Base-by-base conservation (phyloP, 23 red algal genomes). In the Agarophyton chilense region DNA sequence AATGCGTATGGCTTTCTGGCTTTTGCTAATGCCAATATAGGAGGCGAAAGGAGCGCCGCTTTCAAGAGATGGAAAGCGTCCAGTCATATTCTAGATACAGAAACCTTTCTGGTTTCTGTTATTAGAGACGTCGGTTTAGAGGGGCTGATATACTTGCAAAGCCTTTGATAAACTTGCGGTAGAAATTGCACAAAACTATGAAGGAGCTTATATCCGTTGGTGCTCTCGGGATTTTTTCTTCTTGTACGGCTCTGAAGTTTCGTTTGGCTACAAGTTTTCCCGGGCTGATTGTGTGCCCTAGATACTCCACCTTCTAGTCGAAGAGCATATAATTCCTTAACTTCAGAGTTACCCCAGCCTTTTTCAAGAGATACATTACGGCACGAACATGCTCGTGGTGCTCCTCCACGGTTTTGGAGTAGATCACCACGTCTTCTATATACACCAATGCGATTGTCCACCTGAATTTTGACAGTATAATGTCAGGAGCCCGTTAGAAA, bases 1-100 rank as follows among this genome's bases (percentile, higher is more conserved):
- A 4, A 41, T 73, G 2, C 42, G 62, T 13, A 73, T 63, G 1
- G 82, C 73, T n/a, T 86, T 19, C 52, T 36, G 2, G 25, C 29
- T 14, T 63, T 44, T 26, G 65, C n/a, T 51, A 86, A 43, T 14
- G 82, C 58, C 58, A 86, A 42, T 26, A 71, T 56, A 16, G 61
- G 82, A 19, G 82, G 58, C 4, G 43, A 25, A 2, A 73, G 1
- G 8, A 86, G 62, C 9, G 32, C 65, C 34, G 39, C 41, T 44
- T 84, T 84, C 79, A 84, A 34, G 19, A 0, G 10, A 12, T 86
- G 11, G 10, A 86, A 86, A 14, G 82, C 62, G 13, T 86, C 43
- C 2, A 0, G 4, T 72, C 65, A 39, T 72, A 25, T 21, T 58
- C 66, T 13, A 86, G 36, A 1, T 49, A 26, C 21, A 47, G 4